Evolutionary conservation across 2,329 filamentous ascomycete genomes (phyloP).

Genomic region (Cladobotryum mycophilum): DNA sequence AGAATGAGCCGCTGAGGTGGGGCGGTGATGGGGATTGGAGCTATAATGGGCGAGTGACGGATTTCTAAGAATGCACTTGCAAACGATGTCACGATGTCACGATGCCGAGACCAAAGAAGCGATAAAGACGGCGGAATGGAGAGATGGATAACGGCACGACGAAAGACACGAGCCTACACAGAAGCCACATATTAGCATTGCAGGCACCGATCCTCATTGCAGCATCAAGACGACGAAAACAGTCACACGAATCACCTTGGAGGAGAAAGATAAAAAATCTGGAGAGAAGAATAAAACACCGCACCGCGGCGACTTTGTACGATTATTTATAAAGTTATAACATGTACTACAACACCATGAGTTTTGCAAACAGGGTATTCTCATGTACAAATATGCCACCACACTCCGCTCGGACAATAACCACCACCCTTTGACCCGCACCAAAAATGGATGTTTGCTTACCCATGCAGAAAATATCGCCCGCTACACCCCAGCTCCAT

Average conservation of each 20-base stretch:
- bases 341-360: background rate
- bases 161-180: too few species aligned
- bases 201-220: too few species aligned
- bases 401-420: background rate
- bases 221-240: background rate
- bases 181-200: too few species aligned
- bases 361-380: background rate
- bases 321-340: background rate
- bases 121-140: too few species aligned
- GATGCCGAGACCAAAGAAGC: too few species aligned
- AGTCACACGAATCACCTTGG: background rate
- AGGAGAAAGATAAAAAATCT: too few species aligned
- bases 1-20: slow-evolving; percentile 94
- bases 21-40: slow-evolving; percentile 74
- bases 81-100: background rate
- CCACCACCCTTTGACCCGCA: background rate
- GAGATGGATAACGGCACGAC: too few species aligned
- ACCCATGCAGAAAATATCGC: too few species aligned
- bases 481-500: too few species aligned
- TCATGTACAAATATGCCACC: background rate
- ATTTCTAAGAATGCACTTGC: slow-evolving; percentile 56
- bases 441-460: background rate
- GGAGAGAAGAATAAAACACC: background rate
- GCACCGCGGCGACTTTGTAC: background rate
- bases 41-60: slow-evolving; percentile 90